Base-by-base conservation (phyloP, 2,329 filamentous ascomycete genomes). In the Pseudocercospora crystallina region DNA sequence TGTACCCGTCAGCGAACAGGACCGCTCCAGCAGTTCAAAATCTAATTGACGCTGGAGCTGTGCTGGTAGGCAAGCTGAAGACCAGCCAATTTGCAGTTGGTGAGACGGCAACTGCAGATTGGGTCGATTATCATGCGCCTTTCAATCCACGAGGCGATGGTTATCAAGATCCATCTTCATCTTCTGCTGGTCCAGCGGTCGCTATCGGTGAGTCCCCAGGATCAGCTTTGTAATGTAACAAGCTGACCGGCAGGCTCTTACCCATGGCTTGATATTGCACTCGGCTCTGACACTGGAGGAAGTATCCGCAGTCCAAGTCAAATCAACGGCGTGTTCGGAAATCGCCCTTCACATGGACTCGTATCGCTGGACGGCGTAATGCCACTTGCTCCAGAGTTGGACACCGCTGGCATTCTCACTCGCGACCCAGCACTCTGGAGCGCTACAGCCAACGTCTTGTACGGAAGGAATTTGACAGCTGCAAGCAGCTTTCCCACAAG, bases 1-100 rank as follows among this genome's bases (percentile, higher is more conserved):
- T 84, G 2, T 78, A 81, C 46, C 68, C 71, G 1, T 60, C 71
- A 3, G 67, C 71, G 0, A 72, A 66, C 3, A 58, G 54, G 1
- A 83, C 79, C 0, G 76, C 78, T 5, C 39, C 44, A n/a, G 13
- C 49, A n/a, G 50, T 57, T 3, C 76, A 80, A 44, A 69, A 71
- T 2, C 65, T 87, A 1, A 71, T 86, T 2, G 76, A 82, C 47
- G 73, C 79, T 2, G 84, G 85, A 0, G 83, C 80, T 0, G 69
- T 73, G 12, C 57, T 73, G 10, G 66, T 75, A 1, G 72, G 72
- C 7, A 74, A 75, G 56, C 72, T 71, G 67, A 67, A 71, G 40
- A 73, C 71, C 0, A 67, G 63, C 14, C 71, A 73, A 37, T 75
- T 74, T 41, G 72, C 72, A 1, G 72, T 73, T 14, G 71, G 71